A percentile compares a stretch with the other conserved stretches of the same genome.
phyloP scores from a whole-genome alignment of 306 rosid species.

The Datisca glomerata region DNA sequence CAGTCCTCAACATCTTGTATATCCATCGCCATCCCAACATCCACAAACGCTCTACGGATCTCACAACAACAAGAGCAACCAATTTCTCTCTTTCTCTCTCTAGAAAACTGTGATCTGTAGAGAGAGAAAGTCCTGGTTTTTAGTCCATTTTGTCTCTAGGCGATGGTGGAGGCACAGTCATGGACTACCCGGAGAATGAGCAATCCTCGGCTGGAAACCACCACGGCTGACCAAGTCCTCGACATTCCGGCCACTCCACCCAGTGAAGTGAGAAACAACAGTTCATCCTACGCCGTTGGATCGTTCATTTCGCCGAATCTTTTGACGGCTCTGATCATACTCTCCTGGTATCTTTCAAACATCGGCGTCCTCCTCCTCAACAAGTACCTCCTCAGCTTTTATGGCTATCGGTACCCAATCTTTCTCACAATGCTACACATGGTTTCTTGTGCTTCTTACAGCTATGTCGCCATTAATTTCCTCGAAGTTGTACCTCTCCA shows the following conservation, averaged over 20 bases:
- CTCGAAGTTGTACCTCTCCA: slow-evolving; percentile 46
- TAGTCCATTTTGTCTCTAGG: background rate
- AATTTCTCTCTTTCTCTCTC: background rate
- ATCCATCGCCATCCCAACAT: slow-evolving; percentile 1
- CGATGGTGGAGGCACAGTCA: slow-evolving; percentile 71
- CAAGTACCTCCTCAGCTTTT: slow-evolving; percentile 55
- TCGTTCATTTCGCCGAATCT: slow-evolving; percentile 18
- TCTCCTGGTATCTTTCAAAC: slow-evolving; percentile 59
- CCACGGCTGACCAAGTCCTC: slow-evolving; percentile 27
- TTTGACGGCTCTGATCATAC: slow-evolving; percentile 21
- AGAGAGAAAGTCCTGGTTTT: slow-evolving; percentile 12
- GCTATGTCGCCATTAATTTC: slow-evolving; percentile 30
- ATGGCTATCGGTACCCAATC: slow-evolving; percentile 55
- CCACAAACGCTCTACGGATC: background rate
- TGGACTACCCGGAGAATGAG: slow-evolving; percentile 58
- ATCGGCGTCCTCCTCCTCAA: slow-evolving; percentile 64
- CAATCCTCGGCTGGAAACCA: slow-evolving; percentile 38
- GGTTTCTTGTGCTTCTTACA: slow-evolving; percentile 46
- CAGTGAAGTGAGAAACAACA: slow-evolving; percentile 27
- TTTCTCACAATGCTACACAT: slow-evolving; percentile 71
- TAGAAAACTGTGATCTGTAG: background rate
- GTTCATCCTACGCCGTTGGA: slow-evolving; percentile 8
- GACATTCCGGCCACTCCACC: slow-evolving; percentile 59
- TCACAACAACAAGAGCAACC: background rate
- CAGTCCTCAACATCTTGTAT: background rate